Base-by-base conservation (phyloP, 805 yeast genomes). In the Isabelozyma pseudorhagii region DNA sequence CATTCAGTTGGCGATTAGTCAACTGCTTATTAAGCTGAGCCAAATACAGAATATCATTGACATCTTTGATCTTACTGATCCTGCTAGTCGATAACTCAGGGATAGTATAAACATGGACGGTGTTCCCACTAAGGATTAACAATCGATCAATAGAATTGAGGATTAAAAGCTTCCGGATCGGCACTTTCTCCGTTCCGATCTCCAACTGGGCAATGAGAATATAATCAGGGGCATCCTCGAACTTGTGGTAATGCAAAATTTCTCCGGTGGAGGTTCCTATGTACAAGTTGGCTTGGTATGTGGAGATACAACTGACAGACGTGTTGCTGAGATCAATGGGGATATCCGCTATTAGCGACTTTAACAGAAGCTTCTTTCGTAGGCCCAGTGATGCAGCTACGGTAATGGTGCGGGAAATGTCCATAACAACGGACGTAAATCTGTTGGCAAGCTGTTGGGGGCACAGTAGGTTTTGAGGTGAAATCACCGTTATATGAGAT, bases 81-180 rank as follows among this genome's bases (percentile, higher is more conserved):
- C 62, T 68, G 18, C 64, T 58, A 1, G 76, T 75, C 7, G 71
- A 58, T 10, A 74, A 56, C 50, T 74, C 78, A 5, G 78, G 78
- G 17, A 71, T 50, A 0, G 68, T 56, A 50, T 57, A 67, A 8
- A 66, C 54, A 15, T 60, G 56, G 25, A 64, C 60, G 3, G 57
- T 59, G 5, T 60, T 56, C n/a, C 65, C 68, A 40, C 63, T 51
- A 5, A 69, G 45, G 1, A 66, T 57, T 42, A 72, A 56, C 4
- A 59, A 62, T 44, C 68, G 49, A 15, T 60, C 60, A 4, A 65
- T 60, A 8, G 55, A 59, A 0, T 61, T 56, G 34, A 72, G 50
- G 5, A 64, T 50, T 5, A 71, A 46, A 31, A 72, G 55, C 51
- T 64, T 63, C 8, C 40, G 40, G 6, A 72, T 54, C 2, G 62